Conservation (phyloP, 2,329 filamentous ascomycete species). For the Botrytis squamosa region DNA sequence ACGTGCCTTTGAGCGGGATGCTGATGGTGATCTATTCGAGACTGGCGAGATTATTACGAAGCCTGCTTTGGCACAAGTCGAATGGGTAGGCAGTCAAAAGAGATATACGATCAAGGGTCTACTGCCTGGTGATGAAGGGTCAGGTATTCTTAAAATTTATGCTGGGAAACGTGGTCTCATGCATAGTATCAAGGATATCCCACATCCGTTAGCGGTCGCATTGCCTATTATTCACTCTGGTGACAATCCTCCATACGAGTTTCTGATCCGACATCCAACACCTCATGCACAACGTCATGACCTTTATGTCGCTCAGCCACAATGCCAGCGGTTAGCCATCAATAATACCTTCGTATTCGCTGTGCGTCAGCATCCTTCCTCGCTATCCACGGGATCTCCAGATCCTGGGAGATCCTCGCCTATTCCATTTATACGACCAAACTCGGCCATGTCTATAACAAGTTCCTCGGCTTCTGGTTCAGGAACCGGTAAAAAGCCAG, state of each 20-base stretch:
- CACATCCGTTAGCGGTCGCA: conserved; percentile 84
- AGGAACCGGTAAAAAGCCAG: conserved; percentile 72
- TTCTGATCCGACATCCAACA: conserved; percentile 88
- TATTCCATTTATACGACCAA: conserved; percentile 59
- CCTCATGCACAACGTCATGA: conserved; percentile 97
- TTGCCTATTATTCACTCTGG: conserved; percentile 89
- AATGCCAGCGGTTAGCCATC: conserved; percentile 81
- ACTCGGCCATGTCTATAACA: conserved; percentile 64
- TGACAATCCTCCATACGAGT: conserved; percentile 92
- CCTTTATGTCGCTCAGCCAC: conserved; percentile 93
- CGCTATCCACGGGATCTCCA: conserved; percentile 45
- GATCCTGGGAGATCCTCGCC: conserved; percentile 46
- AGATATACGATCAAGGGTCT: conserved; percentile 91
- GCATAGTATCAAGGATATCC: conserved; percentile 96
- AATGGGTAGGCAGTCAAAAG: conserved; percentile 86
- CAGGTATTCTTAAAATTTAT: conserved; percentile 85
- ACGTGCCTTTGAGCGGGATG: conserved; percentile 73
- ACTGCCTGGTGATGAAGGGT: conserved; percentile 86
- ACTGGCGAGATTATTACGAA: conserved; percentile 85
- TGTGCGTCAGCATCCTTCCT: conserved; percentile 85
- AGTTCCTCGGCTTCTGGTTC: conserved; percentile 57
- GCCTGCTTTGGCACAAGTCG: conserved; percentile 82
- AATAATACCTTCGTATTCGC: conserved; percentile 99
- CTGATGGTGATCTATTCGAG: conserved; percentile 90
- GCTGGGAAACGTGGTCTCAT: conserved; percentile 92